Conservation (phyloP, 208 protist genomes). For the Trypanosoma brucei region DNA sequence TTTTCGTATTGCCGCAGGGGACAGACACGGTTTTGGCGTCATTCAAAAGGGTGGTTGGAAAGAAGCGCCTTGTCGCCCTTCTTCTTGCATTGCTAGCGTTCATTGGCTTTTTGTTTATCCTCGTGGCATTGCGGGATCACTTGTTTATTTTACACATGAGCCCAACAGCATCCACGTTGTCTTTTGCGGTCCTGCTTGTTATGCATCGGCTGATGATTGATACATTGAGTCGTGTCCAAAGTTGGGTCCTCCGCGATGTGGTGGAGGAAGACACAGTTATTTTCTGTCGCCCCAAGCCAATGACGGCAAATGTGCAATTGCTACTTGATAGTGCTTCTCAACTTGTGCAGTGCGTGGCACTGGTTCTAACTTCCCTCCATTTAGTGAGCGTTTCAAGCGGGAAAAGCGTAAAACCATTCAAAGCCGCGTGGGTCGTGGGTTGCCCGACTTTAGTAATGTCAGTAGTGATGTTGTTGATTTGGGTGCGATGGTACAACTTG, state of each 20-base stretch:
- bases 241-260: slow-evolving; percentile 17
- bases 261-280: slow-evolving; percentile 58
- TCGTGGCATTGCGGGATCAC: slow-evolving; percentile 4
- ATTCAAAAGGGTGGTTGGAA: slow-evolving; percentile 10
- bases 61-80: slow-evolving; percentile 10
- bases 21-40: neutral
- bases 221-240: slow-evolving; percentile 8
- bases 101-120: slow-evolving; percentile 16
- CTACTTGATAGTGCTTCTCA: slow-evolving; percentile 14
- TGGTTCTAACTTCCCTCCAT: slow-evolving; percentile 16
- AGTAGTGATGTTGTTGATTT: slow-evolving; percentile 26
- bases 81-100: slow-evolving; percentile 7
- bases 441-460: slow-evolving; percentile 21
- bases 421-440: slow-evolving; percentile 26
- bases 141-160: slow-evolving; percentile 1
- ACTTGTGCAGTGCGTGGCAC: slow-evolving; percentile 25
- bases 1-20: slow-evolving; percentile 14
- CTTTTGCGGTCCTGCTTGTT: slow-evolving; percentile 16
- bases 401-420: slow-evolving; percentile 1
- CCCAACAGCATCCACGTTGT: neutral
- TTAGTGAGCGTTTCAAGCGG: slow-evolving; percentile 1
- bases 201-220: slow-evolving; percentile 14
- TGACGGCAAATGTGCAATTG: slow-evolving; percentile 15
- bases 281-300: slow-evolving; percentile 29
- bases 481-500: slow-evolving; percentile 55